Evolutionary conservation across 2,329 filamentous ascomycete genomes (phyloP), one percentile per base, ranked within the genome.

Genomic region (Pseudocercospora musae): DNA sequence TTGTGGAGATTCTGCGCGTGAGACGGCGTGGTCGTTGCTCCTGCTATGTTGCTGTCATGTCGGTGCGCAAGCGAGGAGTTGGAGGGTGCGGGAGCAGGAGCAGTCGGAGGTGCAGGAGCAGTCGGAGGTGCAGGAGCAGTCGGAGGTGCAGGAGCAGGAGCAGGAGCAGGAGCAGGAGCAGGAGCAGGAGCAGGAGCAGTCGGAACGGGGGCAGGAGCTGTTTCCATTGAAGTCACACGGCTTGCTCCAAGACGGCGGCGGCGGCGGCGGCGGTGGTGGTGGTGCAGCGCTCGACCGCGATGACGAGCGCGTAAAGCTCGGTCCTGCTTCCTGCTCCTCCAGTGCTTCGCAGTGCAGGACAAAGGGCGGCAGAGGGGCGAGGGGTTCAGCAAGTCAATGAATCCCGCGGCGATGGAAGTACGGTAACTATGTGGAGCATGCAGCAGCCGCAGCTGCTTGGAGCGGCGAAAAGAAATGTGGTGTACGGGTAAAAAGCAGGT

Each of bases 41-140:
- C 46, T 44, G 60, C 49, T 62, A 62, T 21, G 37, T 61, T 54
- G 48, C 27, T 33, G 40, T 62, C 55, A 55, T 62, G 49, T 55
- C 55, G 55, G 23, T 48, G 13, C 18, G 49, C 21, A 29, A 29
- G 48, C 20, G 48, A 20, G 9, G 15, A 27, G 48, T 23, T 11
- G 5, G 50, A 15, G 29, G 27, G 23, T 10, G n/a, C n/a, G n/a
- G n/a, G n/a, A n/a, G n/a, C n/a, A n/a, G n/a, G n/a, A n/a, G n/a
- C n/a, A n/a, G n/a, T n/a, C n/a, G n/a, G n/a, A n/a, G n/a, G n/a
- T n/a, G n/a, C n/a, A n/a, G n/a, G n/a, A n/a, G n/a, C n/a, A n/a
- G n/a, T n/a, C n/a, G n/a, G n/a, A n/a, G n/a, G n/a, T n/a, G n/a
- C n/a, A n/a, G n/a, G n/a, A n/a, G n/a, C n/a, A n/a, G n/a, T n/a